Evolutionary conservation across 2,329 filamentous ascomycete species (phyloP), one percentile per base, ranked within the genome.

Genomic region (Trichoderma koningii): DNA sequence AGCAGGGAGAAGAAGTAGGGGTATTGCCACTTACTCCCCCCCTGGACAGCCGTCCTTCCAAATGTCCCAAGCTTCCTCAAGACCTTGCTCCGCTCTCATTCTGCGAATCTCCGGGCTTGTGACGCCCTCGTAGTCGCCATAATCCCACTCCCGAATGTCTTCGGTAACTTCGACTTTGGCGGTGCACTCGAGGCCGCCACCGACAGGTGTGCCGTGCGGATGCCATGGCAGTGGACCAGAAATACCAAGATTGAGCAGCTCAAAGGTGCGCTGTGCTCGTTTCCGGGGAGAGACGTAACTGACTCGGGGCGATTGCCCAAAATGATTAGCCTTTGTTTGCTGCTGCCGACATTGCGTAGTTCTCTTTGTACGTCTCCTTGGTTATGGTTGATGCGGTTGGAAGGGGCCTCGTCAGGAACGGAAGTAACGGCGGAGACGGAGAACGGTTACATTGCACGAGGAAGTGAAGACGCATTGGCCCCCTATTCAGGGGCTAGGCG

Each of bases 1-100:
- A 34, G 44, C 14, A 45, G 3, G 23, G 51, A 38, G 34, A 38
- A 38, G 34, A 38, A 14, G 34, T 38, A 34, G 10, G 34, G 34
- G 34, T 30, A 30, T n/a, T 9, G 19, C 9, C n/a, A 83, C 87
- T 76, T 77, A 91, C 89, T 96, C 92, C 75, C 93, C 93, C 3
- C 88, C 90, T 1, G 89, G 89, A 76, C 92, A 96, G 0, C 92
- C 92, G 74, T 96, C 92, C n/a, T 80, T 82, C 92, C 92, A 96
- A 69, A 96, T 96, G 78, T 95, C 90, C 92, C 92, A 96, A 26
- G 78, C 75, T 4, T 79, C 82, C 47, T 80, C 69, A 21, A 84
- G 78, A 7, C 90, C 90, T 66, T 86, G 79, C 71, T 83, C 79
- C 66, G 78, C 81, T 57, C 85, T 84, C 69, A 79, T 72, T 60